phyloP scores from a whole-genome alignment of 179 eudicot genomes.

The Amaranthus tricolor region DNA sequence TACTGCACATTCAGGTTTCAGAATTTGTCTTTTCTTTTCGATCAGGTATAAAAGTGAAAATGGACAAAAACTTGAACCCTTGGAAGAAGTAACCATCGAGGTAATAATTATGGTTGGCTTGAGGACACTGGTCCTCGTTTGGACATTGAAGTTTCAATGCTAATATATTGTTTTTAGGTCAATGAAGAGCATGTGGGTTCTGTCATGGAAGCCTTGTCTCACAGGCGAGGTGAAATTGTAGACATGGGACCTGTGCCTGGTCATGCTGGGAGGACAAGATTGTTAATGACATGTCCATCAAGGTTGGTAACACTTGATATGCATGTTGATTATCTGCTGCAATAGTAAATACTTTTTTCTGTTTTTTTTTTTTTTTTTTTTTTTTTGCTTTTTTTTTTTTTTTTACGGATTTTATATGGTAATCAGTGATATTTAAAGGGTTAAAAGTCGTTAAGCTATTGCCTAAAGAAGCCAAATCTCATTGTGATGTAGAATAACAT shows the following conservation, averaged over 20 bases:
- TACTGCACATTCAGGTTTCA: not conserved
- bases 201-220: conserved; percentile 95
- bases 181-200: conserved; percentile 93
- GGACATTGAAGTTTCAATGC: not conserved
- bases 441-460: not conserved
- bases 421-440: not conserved
- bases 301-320: conserved; percentile 41
- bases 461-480: no score
- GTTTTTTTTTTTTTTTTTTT: not conserved
- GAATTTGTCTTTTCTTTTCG: conserved; percentile 14
- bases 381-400: not conserved
- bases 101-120: conserved; percentile 26
- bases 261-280: conserved; percentile 77
- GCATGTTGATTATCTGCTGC: not conserved
- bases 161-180: conserved; percentile 41
- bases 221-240: conserved; percentile 79
- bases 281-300: conserved; percentile 91
- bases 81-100: conserved; percentile 99
- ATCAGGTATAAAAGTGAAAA: conserved; percentile 80
- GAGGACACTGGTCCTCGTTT: not conserved
- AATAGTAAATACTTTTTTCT: not conserved
- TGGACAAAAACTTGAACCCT: conserved; percentile 78
- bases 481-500: no score
- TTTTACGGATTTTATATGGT: not conserved
- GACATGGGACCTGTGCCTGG: conserved; percentile 99